Evolutionary conservation across 2,329 filamentous ascomycete genomes (phyloP), one percentile per base, ranked within the genome.

Genomic region (Pyrenophora tritici-repentis): DNA sequence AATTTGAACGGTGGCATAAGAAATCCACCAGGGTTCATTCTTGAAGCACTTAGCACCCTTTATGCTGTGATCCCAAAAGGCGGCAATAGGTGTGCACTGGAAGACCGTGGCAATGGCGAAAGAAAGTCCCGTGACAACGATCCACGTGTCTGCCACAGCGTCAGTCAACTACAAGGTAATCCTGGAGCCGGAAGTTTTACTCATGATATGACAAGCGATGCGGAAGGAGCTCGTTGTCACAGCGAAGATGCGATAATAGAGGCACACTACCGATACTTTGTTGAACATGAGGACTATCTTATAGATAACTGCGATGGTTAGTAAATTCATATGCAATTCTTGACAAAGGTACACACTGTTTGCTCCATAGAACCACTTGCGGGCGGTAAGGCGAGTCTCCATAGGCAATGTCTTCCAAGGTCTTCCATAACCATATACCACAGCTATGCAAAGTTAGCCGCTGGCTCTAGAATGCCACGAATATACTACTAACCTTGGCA

Each of bases 231-330:
- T 62, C 2, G 48, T 50, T 3, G 60, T 56, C 12, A 70, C 50
- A 13, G 60, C 59, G 38, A 74, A 75, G 35, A 73, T 67, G 34
- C 71, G 68, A 32, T 70, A 62, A 53, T 73, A 72, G 7, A 70
- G 62, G 18, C 62, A 62, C 7, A 71, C 56, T 22, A 73, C 65
- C 3, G 69, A 68, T 6, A 67, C 59, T 51, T 74, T 74, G 52
- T 66, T 72, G 35, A 72, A 59, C 50, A 62, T 66, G 29, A 75
- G 56, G 6, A 67, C 70, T 16, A 72, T 53, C 47, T 75, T 74
- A 60, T 75, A 76, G 17, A 74, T 53, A n/a, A 67, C 53, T 53
- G 13, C 12, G 2, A 20, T 12, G 5, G 38, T 54, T 16, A 54
- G 47, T 24, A 35, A 17, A 24, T 24, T 6, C 22, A 24, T 24